phyloP scores from a whole-genome alignment of 352 stramenopile genomes.

The Phytopythium cucurbitacearum region DNA sequence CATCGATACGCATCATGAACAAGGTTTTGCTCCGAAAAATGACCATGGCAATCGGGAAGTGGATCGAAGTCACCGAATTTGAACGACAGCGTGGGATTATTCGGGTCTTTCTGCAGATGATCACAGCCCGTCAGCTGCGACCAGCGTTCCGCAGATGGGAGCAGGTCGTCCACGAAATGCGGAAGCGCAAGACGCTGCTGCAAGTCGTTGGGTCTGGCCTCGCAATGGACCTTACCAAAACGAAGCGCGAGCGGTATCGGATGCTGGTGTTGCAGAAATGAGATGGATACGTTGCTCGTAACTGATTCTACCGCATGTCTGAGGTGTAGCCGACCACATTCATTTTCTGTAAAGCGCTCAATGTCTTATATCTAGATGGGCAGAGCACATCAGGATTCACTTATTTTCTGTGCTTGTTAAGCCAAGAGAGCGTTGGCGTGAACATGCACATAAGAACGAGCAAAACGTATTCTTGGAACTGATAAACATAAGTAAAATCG shows the following conservation, averaged over 20 bases:
- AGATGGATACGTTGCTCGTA: not conserved
- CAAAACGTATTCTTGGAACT: too few relatives aligned
- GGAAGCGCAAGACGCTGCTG: slow-evolving; percentile 39
- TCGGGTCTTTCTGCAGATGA: slow-evolving; percentile 35
- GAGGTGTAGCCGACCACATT: too few relatives aligned
- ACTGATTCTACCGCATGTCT: too few relatives aligned
- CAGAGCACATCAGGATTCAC: too few relatives aligned
- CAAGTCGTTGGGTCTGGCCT: slow-evolving; percentile 46
- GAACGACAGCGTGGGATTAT: slow-evolving; percentile 43
- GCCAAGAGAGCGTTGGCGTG: too few relatives aligned
- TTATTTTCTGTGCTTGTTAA: too few relatives aligned
- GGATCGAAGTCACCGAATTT: slow-evolving; percentile 34
- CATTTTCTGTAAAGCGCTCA: too few relatives aligned
- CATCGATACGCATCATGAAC: slow-evolving; percentile 37
- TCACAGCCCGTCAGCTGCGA: slow-evolving; percentile 41
- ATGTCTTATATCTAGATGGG: too few relatives aligned
- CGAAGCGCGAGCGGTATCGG: slow-evolving; percentile 54
- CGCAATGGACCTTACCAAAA: slow-evolving; percentile 58
- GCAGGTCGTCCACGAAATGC: slow-evolving; percentile 26
- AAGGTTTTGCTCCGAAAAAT: slow-evolving; percentile 37
- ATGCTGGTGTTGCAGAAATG: slow-evolving; percentile 71
- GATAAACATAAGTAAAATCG: too few relatives aligned
- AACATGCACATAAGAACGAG: too few relatives aligned
- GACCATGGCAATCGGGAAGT: slow-evolving; percentile 39
- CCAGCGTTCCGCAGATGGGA: slow-evolving; percentile 64